phyloP scores from a whole-genome alignment of 306 rosid species.

The Fragaria ananassa region DNA sequence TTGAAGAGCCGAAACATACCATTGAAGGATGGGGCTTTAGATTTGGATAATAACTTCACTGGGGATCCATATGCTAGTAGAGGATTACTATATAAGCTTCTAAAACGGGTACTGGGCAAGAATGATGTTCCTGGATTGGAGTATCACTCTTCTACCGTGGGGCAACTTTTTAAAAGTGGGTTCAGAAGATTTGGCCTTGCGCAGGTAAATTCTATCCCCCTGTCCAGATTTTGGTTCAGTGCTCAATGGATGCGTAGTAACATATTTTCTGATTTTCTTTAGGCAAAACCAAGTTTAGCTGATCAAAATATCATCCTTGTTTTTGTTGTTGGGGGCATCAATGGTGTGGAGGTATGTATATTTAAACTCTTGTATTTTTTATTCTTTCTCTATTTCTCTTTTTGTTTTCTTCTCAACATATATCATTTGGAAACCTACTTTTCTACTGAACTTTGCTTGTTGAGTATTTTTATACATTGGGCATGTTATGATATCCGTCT shows the following conservation, averaged over 20 bases:
- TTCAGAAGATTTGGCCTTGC: slow-evolving; percentile 97
- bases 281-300: slow-evolving; percentile 94
- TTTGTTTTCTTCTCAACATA: too few relatives aligned
- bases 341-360: slow-evolving; percentile 69
- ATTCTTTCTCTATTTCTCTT: not conserved
- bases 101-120: slow-evolving; percentile 61
- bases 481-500: not conserved
- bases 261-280: slow-evolving; percentile 25
- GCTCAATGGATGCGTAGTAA: slow-evolving; percentile 26
- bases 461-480: not conserved
- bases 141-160: slow-evolving; percentile 92
- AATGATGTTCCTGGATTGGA: slow-evolving; percentile 71
- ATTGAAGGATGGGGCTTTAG: slow-evolving; percentile 53
- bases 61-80: slow-evolving; percentile 59
- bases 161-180: slow-evolving; percentile 82
- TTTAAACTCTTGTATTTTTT: slow-evolving; percentile 14
- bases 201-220: slow-evolving; percentile 57
- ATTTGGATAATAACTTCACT: slow-evolving; percentile 44
- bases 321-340: slow-evolving; percentile 86
- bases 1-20: slow-evolving; percentile 58
- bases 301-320: slow-evolving; percentile 84
- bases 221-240: slow-evolving; percentile 23
- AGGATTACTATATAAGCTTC: slow-evolving; percentile 71
- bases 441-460: not conserved
- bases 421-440: not conserved